Conservation (phyloP, 2,329 filamentous ascomycete species). For the Drechmeria coniospora region DNA sequence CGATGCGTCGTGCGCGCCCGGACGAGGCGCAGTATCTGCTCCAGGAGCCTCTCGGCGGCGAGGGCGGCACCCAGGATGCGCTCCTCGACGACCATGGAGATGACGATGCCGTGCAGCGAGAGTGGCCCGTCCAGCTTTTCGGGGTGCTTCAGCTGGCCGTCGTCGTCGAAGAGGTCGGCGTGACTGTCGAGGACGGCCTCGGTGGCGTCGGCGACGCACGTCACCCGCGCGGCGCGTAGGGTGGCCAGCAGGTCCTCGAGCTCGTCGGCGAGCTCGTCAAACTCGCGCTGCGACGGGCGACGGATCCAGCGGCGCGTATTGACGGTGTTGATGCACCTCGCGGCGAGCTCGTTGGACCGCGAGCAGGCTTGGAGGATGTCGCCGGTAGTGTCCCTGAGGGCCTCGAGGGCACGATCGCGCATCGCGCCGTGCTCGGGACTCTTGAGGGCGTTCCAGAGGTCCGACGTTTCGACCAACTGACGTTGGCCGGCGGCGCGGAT, state of each 20-base stretch:
- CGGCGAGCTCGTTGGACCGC: constrained; percentile 9
- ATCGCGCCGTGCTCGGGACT: constrained; percentile 19
- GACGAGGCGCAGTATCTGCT: constrained; percentile 20
- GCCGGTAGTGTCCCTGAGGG: constrained; percentile 14
- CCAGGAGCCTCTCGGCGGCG: constrained; percentile 19
- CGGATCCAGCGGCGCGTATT: constrained; percentile 16
- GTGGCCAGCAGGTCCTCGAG: constrained; percentile 9
- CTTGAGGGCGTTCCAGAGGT: constrained; percentile 21
- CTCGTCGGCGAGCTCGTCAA: constrained; percentile 8
- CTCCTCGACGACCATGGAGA: constrained; percentile 32
- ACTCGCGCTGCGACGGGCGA: constrained; percentile 7
- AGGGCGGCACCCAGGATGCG: constrained; percentile 14
- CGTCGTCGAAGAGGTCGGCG: constrained; percentile 23
- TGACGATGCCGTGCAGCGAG: constrained; percentile 22
- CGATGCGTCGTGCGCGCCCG: constrained; percentile 17
- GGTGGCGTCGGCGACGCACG: constrained; percentile 18
- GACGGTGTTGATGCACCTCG: constrained; percentile 11
- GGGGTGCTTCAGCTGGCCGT: constrained; percentile 19
- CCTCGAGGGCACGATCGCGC: constrained; percentile 15
- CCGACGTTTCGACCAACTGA: constrained; percentile 16
- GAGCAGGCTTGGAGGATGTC: constrained; percentile 11
- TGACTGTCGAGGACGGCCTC: constrained; percentile 23
- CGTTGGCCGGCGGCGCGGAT: constrained; percentile 7
- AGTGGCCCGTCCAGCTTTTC: constrained; percentile 9
- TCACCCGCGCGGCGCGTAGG: constrained; percentile 12